phyloP scores from a whole-genome alignment of 805 yeast species.

The Candida methanosorbosa region DNA sequence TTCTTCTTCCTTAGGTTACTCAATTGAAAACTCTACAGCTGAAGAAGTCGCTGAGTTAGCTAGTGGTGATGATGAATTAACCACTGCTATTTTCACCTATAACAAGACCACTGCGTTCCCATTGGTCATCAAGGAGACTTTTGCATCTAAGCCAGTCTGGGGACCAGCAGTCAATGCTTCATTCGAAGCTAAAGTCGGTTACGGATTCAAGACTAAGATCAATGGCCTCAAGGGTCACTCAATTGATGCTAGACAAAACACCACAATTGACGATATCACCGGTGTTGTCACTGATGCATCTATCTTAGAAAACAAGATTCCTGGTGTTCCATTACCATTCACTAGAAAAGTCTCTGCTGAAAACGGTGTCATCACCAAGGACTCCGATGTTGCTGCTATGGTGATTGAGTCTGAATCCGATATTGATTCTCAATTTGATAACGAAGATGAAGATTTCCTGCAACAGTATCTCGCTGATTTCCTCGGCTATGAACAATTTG shows the following conservation, averaged over 20 bases:
- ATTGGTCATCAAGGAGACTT: conserved; percentile 5
- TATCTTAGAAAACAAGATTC: conserved; percentile 1
- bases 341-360: conserved; percentile 8
- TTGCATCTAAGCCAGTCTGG: conserved; percentile 6
- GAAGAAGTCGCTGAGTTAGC: conserved; percentile 2
- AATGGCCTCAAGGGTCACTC: conserved; percentile 1
- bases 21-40: conserved; percentile 4
- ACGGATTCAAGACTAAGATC: conserved; percentile 2
- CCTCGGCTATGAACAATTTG: not conserved
- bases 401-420: not conserved
- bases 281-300: conserved; percentile 4
- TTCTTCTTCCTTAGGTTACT: conserved; percentile 2
- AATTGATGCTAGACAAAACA: conserved; percentile 5
- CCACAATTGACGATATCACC: conserved; percentile 5
- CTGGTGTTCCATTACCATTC: conserved; percentile 5
- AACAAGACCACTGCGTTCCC: conserved; percentile 8
- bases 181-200: conserved; percentile 4
- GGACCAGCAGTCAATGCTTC: conserved; percentile 5
- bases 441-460: no score
- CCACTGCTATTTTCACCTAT: conserved; percentile 3
- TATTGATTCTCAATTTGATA: not conserved
- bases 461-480: not conserved
- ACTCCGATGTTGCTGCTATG: conserved; percentile 1
- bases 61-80: conserved; percentile 1
- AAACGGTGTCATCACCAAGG: conserved; percentile 9